Evolutionary conservation across 78 protist genomes (phyloP), one percentile per base, ranked within the genome.

Genomic region (Monocercomonoides exilis): DNA sequence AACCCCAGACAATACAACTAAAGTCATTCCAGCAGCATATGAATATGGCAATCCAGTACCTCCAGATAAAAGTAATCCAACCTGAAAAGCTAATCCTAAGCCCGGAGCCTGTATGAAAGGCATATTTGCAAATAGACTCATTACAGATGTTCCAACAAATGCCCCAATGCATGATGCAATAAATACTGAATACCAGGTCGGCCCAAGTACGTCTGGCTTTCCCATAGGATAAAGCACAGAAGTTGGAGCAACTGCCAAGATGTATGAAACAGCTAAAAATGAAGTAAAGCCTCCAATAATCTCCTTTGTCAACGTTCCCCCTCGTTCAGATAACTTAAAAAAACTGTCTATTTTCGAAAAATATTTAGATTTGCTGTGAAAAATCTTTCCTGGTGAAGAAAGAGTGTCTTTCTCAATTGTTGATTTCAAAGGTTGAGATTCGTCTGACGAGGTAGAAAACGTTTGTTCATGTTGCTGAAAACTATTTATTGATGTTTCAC

Each of bases 81-180:
- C 77, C 77, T 63, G 77, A 63, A 63, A 63, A 33, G 77, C 77
- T 33, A n/a, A 63, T 63, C 77, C 45, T 63, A n/a, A 63, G 77
- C 77, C 45, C 77, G 77, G 32, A 63, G n/a, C n/a, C n/a, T n/a
- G 32, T 33, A n/a, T 63, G 32, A n/a, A 33, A n/a, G 77, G 45
- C 77, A n/a, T 33, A 33, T n/a, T n/a, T n/a, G n/a, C n/a, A 33
- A n/a, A n/a, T 33, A 63, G n/a, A 33, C 77, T 33, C n/a, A 63
- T 33, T 63, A 33, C 45, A n/a, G 32, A 63, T 63, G 45, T n/a
- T n/a, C 77, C 45, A 33, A n/a, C n/a, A 63, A 63, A 63, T 63
- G 77, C 77, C 77, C 77, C n/a, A 33, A n/a, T n/a, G n/a, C n/a
- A 63, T 63, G 77, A n/a, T 63, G 77, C 77, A n/a, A 63, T 33